A percentile compares a stretch with the other conserved stretches of the same genome.
Evolutionary conservation across 2,329 filamentous ascomycete genomes (phyloP).

Genomic region (Pestalotiopsis sp.): DNA sequence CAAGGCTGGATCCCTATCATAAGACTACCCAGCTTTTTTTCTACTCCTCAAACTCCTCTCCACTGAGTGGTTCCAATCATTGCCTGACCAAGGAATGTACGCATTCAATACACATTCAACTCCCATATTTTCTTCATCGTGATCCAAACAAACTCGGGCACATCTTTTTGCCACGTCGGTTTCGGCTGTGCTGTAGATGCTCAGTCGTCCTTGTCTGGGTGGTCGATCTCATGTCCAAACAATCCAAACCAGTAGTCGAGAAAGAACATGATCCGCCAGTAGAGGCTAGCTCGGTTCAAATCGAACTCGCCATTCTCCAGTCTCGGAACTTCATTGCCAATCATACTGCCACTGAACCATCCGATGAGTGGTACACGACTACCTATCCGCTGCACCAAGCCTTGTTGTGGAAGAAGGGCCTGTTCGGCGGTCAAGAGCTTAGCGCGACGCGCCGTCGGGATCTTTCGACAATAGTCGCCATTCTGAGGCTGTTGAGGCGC

Average conservation of each 20-base stretch:
- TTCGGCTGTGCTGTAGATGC: neutral
- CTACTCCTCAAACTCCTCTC: constrained; percentile 2
- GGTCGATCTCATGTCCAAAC: constrained; percentile 61
- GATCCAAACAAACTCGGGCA: neutral
- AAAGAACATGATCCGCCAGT: constrained; percentile 69
- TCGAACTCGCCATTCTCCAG: constrained; percentile 79
- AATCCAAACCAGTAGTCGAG: constrained; percentile 60
- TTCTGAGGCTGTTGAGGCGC: constrained; percentile 30
- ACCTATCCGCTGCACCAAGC: constrained; percentile 64
- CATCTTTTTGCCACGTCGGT: constrained; percentile 1
- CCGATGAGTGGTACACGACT: constrained; percentile 69
- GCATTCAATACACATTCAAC: constrained; percentile 1
- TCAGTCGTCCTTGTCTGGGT: constrained; percentile 61
- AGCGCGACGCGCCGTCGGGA: constrained; percentile 67
- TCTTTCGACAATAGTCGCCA: constrained; percentile 58
- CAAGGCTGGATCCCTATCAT: neutral
- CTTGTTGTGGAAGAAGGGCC: constrained; percentile 71
- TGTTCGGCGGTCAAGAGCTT: constrained; percentile 70
- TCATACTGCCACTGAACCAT: constrained; percentile 74
- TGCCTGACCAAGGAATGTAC: neutral
- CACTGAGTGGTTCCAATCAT: neutral
- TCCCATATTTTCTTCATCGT: neutral
- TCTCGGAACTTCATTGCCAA: constrained; percentile 74
- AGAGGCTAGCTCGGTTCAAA: constrained; percentile 66
- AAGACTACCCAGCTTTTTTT: constrained; percentile 4